Evolutionary conservation across 768 basidiomycete genomes (phyloP).

Genomic region (Pleurotus djamor): DNA sequence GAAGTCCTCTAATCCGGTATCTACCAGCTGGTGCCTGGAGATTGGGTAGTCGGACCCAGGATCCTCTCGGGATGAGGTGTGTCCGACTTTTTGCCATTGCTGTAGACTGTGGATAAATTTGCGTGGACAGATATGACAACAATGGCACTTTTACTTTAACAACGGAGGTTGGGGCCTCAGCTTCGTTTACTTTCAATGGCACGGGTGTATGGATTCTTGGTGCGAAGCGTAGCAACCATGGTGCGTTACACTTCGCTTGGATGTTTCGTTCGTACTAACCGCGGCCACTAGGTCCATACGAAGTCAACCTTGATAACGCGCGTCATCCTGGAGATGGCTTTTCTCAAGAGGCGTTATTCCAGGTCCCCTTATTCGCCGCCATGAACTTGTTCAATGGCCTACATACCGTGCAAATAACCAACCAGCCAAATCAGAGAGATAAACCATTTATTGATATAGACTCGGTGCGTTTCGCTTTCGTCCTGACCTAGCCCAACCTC

Average conservation of each 20-base stretch:
- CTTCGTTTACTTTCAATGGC: constrained; percentile 9
- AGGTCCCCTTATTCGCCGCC: constrained; percentile 3
- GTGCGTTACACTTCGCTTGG: background rate
- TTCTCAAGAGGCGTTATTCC: background rate
- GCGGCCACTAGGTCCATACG: constrained; percentile 1
- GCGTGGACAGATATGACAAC: background rate
- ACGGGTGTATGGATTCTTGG: constrained; percentile 2
- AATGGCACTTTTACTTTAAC: constrained; percentile 6
- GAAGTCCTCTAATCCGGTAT: constrained; percentile 3
- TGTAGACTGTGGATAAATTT: background rate
- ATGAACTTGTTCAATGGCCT: background rate
- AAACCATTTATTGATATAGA: constrained; percentile 3
- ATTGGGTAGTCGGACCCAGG: background rate
- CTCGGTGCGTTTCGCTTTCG: background rate
- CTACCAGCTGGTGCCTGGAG: background rate
- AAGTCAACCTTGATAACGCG: constrained; percentile 5
- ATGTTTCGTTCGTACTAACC: background rate
- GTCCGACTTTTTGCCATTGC: background rate
- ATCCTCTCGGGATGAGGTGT: too few species aligned
- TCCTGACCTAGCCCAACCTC: background rate
- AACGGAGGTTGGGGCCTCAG: background rate
- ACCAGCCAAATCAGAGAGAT: background rate
- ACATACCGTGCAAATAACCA: constrained; percentile 4
- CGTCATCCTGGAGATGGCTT: background rate
- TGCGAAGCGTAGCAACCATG: constrained; percentile 2